Evolutionary conservation across 1,284 basidiomycete genomes (phyloP).

Genomic region (Pholiota adiposa): DNA sequence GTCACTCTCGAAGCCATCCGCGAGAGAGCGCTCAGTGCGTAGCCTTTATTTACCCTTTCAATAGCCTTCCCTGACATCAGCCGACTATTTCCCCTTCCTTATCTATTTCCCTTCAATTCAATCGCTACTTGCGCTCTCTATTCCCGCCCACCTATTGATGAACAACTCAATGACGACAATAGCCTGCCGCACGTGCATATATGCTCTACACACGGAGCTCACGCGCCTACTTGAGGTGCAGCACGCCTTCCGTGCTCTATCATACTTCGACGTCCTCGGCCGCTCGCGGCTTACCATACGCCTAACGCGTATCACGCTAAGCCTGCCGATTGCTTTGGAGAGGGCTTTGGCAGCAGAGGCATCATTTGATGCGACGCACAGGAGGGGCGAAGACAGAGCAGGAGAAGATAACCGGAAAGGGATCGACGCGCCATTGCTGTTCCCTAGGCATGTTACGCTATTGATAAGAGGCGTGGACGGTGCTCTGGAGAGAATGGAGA

Average conservation of each 20-base stretch:
- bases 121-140: not conserved
- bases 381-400: conserved; percentile 14
- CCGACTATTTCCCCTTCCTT: not conserved
- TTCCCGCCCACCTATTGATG: not conserved
- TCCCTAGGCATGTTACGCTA: conserved; percentile 58
- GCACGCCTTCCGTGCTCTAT: conserved; percentile 72
- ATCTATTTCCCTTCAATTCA: conserved; percentile 6
- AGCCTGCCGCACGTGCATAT: conserved; percentile 83
- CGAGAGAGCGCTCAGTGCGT: conserved; percentile 68
- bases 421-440: conserved; percentile 36
- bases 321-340: conserved; percentile 79
- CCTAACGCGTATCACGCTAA: conserved; percentile 80
- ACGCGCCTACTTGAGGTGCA: conserved; percentile 79
- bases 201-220: conserved; percentile 75
- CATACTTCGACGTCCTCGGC: conserved; percentile 81
- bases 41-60: not conserved
- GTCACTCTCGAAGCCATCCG: conserved; percentile 65
- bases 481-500: conserved; percentile 68
- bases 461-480: conserved; percentile 64
- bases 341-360: conserved; percentile 54
- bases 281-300: conserved; percentile 78
- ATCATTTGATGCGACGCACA: conserved; percentile 15
- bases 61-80: not conserved
- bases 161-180: not conserved
- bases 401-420: conserved; percentile 13